Evolutionary conservation across 805 yeast genomes (phyloP), one percentile per base, ranked within the genome.

Genomic region (Suhomyces faveliae): DNA sequence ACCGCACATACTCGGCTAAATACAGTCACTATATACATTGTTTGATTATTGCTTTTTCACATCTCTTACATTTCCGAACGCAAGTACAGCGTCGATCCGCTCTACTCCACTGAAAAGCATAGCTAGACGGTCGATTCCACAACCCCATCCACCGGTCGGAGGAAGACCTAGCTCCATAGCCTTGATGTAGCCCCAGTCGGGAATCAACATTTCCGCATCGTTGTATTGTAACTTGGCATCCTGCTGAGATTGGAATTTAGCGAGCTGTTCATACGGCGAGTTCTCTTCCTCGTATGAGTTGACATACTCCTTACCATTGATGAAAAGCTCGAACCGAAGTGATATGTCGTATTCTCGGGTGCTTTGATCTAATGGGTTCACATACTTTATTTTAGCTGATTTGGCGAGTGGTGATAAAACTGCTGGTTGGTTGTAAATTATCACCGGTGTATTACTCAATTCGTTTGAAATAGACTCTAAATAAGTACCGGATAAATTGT

Each of bases 241-340:
- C 40, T 77, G 79, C 59, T 92, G 97, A 3, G 62, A 52, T 49
- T 66, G 52, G 59, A 92, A 88, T 57, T 90, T 90, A 2, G 50
- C 53, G 4, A 66, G 59, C 63, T 94, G 99, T 24, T 71, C 74
- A 49, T 76, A 76, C 0, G 99, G 99, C 35, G 85, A 81, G 65
- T 94, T 94, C 61, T 94, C 98, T 66, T 94, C 99, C 57, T 94
- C 99, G 62, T 94, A 94, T 0, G 98, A 96, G 63, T 94, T 94
- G 21, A 85, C 87, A 52, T 83, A 84, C 65, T 94, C 99, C 52
- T 78, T 77, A 0, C 94, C 91, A 38, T 77, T 68, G 47, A 94
- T 83, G 59, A 88, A 90, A 41, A 94, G 65, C 67, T 94, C 99
- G 61, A 92, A 94, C 42, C 99, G 67, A 41, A 80, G 75, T 0